Evolutionary conservation across 768 basidiomycete species (phyloP).

Genomic region (Favolaschia claudopus): DNA sequence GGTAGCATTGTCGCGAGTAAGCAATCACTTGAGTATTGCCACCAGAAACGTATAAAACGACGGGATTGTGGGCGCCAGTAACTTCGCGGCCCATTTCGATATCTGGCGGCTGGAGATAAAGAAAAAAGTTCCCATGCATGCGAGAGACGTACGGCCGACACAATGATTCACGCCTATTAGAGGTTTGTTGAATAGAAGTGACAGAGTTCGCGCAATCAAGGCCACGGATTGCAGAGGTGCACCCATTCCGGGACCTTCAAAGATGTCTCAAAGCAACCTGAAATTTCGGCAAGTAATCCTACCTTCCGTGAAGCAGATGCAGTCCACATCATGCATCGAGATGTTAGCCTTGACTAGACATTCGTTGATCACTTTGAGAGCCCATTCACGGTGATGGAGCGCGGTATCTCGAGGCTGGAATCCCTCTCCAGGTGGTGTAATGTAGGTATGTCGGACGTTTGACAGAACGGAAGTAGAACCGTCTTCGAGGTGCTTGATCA

Average conservation of each 20-base stretch:
- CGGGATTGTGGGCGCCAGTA: conserved; percentile 92
- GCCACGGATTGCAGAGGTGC: conserved; percentile 96
- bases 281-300: conserved; percentile 17
- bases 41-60: conserved; percentile 97
- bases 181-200: conserved; percentile 88
- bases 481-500: conserved; percentile 84
- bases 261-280: not conserved
- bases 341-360: conserved; percentile 73
- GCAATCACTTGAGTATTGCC: conserved; percentile 99
- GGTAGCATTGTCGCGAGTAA: conserved; percentile 95
- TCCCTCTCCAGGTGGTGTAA: conserved; percentile 97
- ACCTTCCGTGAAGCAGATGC: conserved; percentile 98
- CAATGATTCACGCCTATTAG: conserved; percentile 99
- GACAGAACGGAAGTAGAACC: conserved; percentile 81
- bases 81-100: conserved; percentile 99
- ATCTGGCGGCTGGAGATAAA: conserved; percentile 56
- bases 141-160: conserved; percentile 81
- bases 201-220: conserved; percentile 89
- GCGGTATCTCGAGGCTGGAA: conserved; percentile 97
- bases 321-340: conserved; percentile 83
- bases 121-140: not conserved
- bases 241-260: conserved; percentile 97
- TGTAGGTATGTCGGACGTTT: conserved; percentile 97
- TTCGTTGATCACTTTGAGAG: conserved; percentile 78
- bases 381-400: conserved; percentile 95